Base-by-base conservation (phyloP, 2,329 filamentous ascomycete genomes). In the Lachnellula hyalina region DNA sequence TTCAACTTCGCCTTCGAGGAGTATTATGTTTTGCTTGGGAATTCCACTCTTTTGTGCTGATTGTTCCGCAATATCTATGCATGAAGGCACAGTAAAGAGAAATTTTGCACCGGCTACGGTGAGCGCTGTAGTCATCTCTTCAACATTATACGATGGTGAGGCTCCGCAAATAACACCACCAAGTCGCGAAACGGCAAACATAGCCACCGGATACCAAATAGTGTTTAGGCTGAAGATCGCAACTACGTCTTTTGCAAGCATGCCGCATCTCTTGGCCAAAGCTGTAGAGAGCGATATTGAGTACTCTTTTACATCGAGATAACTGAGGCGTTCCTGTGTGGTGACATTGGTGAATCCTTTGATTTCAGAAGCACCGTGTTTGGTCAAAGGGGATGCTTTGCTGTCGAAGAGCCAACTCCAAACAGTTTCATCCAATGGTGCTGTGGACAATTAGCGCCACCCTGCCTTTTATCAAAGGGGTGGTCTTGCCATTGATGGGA, bases 51-150 rank as follows among this genome's bases (percentile, higher is more conserved):
- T 75, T 60, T 77, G 71, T 2, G 81, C 81, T 15, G 80, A 80
- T 15, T 73, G 73, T 9, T 73, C 68, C 1, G 81, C 82, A 36
- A 85, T 76, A 4, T 79, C 72, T 69, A 84, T 15, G 74, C 78
- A 15, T 75, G 74, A 0, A 76, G 75, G 2, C 80, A 74, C 0
- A 32, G 82, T 84, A 68, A 86, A 77, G 9, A 85, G 64, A 56
- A 82, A 80, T 58, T 77, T 83, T 2, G 80, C 78, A 35, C 79
- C 72, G 0, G 75, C 79, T 1, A 76, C 83, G 61, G 79, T 77
- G 2, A 87, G 70, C 1, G 82, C 83, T 67, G 86, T 85, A 1
- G 77, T 79, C 80, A 87, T 86, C 61, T 88, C 85, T 49, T 87
- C 84, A 15, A 81, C 74, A 53, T 81, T 85, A 68, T 87, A 87